Conservation (phyloP, 768 basidiomycete species). For the Crassisporium funariophilum region DNA sequence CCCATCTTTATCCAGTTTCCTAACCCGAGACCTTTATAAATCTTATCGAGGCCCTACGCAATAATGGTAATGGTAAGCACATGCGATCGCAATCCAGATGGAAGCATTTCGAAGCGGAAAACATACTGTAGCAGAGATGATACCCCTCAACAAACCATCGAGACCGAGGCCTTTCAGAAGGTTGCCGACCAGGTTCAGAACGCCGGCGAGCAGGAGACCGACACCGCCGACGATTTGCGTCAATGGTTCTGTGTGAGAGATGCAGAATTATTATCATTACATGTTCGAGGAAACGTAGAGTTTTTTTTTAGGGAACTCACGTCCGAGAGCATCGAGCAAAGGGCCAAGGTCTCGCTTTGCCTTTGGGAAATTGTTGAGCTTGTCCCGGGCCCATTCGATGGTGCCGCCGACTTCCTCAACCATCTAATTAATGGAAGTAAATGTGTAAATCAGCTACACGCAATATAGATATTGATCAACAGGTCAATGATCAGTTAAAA, state of each 20-base stretch:
- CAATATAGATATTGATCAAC: no score
- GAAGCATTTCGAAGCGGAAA: no score
- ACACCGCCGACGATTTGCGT: slow-evolving; percentile 42
- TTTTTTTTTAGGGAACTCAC: slow-evolving; percentile 26
- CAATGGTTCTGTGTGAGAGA: slow-evolving; percentile 30
- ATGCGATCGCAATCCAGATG: no score
- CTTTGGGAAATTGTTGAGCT: slow-evolving; percentile 38
- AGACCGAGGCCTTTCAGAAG: slow-evolving; percentile 36
- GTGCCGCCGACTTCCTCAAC: slow-evolving; percentile 39
- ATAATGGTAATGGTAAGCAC: no score
- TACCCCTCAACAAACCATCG: slow-evolving; percentile 33
- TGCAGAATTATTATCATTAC: background rate
- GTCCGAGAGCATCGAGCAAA: slow-evolving; percentile 36
- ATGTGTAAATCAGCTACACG: no score
- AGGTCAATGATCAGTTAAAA: background rate
- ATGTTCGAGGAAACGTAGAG: background rate
- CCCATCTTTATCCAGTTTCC: slow-evolving; percentile 28
- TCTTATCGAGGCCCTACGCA: slow-evolving; percentile 38
- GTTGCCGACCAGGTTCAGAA: slow-evolving; percentile 36
- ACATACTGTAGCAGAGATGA: slow-evolving; percentile 32
- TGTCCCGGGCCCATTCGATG: slow-evolving; percentile 39
- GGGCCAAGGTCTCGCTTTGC: slow-evolving; percentile 41
- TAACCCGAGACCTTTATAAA: slow-evolving; percentile 35
- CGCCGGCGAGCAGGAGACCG: slow-evolving; percentile 35
- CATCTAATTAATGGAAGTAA: slow-evolving; percentile 19